A percentile compares a stretch with the other conserved stretches of the same genome.
Evolutionary conservation across 2,329 filamentous ascomycete genomes (phyloP).

Genomic region (Berkeleyomyces rouxiae): DNA sequence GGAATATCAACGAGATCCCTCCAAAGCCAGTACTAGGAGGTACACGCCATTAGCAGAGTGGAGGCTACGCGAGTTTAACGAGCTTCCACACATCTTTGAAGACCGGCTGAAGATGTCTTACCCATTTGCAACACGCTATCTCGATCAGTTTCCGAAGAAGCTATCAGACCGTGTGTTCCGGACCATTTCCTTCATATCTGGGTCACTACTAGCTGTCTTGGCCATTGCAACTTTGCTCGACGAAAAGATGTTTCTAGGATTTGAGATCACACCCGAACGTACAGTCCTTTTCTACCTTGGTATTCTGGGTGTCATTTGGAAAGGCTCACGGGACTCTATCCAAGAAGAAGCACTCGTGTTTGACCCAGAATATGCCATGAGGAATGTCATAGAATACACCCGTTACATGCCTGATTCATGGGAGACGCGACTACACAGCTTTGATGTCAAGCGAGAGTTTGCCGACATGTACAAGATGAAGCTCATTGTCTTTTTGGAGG

Average conservation of each 20-base stretch:
- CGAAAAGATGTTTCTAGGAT: constrained; percentile 75
- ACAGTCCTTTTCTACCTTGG: constrained; percentile 85
- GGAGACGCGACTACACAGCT: constrained; percentile 78
- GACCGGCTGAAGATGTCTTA: constrained; percentile 87
- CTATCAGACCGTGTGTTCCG: constrained; percentile 74
- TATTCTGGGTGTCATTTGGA: constrained; percentile 68
- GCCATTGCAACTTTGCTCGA: constrained; percentile 74
- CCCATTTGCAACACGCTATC: constrained; percentile 77
- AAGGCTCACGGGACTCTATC: constrained; percentile 63
- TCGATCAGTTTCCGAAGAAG: constrained; percentile 92
- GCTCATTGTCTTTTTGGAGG: constrained; percentile 78
- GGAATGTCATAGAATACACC: constrained; percentile 80
- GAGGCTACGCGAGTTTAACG: constrained; percentile 98
- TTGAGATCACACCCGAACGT: constrained; percentile 77
- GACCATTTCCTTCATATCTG: constrained; percentile 75
- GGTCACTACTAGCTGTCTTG: constrained; percentile 72
- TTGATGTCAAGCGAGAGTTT: constrained; percentile 85
- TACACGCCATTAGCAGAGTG: constrained; percentile 91
- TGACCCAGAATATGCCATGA: constrained; percentile 77
- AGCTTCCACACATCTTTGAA: constrained; percentile 80
- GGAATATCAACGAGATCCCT: constrained; percentile 92
- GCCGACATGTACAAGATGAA: constrained; percentile 82
- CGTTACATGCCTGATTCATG: constrained; percentile 84
- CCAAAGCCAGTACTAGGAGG: constrained; percentile 68
- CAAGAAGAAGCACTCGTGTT: constrained; percentile 81